Conservation (phyloP, 2,329 filamentous ascomycete genomes). For the Alternaria sp. region DNA sequence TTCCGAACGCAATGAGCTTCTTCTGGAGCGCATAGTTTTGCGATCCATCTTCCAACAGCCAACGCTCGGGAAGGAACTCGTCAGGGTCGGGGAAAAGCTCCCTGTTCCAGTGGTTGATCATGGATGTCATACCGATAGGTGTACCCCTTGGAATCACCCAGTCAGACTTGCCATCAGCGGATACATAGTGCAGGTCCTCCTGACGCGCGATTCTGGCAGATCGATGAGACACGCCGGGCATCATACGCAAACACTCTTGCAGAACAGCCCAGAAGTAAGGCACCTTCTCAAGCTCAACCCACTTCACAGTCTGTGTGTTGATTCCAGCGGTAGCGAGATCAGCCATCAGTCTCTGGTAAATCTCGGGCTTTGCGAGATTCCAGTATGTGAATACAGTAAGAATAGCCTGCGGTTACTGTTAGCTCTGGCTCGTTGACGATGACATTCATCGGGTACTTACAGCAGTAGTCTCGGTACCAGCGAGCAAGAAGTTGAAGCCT, state of each 20-base stretch:
- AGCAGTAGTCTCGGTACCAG: conserved; percentile 34
- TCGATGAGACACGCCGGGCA: conserved; percentile 36
- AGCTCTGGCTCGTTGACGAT: conserved; percentile 5
- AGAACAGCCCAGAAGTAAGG: conserved; percentile 44
- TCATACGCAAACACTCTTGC: conserved; percentile 46
- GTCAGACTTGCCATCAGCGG: conserved; percentile 24
- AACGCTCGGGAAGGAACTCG: conserved; percentile 42
- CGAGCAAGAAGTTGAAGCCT: conserved; percentile 34
- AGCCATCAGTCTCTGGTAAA: conserved; percentile 27
- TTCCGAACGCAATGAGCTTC: conserved; percentile 35
- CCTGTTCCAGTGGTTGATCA: conserved; percentile 43
- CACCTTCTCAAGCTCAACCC: conserved; percentile 34
- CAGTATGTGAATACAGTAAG: conserved; percentile 43
- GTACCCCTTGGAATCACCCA: conserved; percentile 35
- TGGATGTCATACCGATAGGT: conserved; percentile 37
- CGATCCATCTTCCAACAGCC: conserved; percentile 32
- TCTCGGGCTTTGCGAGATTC: conserved; percentile 39
- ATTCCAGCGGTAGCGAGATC: conserved; percentile 24
- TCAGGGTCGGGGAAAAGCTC: conserved; percentile 34
- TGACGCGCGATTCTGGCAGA: conserved; percentile 25
- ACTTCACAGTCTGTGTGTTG: conserved; percentile 20
- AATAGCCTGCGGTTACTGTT: conserved; percentile 28
- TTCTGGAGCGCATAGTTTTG: conserved; percentile 28
- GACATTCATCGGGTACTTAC: conserved; percentile 12
- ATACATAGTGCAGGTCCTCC: conserved; percentile 28